phyloP scores from a whole-genome alignment of 192 early-diverging fungal genomes.

The Gamsiella multidivaricata region DNA sequence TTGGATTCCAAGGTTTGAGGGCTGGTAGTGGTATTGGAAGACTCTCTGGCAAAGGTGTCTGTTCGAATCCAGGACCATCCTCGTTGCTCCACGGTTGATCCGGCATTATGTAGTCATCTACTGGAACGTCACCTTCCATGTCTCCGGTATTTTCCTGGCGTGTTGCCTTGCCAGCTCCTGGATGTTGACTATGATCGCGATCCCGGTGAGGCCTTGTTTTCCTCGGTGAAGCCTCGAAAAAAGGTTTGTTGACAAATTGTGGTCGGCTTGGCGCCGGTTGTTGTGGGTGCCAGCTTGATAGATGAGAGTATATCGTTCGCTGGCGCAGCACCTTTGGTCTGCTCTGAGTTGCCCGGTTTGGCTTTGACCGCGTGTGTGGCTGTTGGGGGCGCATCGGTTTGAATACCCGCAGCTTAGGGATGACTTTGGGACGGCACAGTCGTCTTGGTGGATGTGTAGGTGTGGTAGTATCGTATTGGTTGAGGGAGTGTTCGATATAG shows the following conservation, averaged over 20 bases:
- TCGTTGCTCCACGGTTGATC: constrained; percentile 16
- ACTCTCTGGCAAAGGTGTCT: neutral
- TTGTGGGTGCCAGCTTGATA: neutral
- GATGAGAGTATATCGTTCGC: constrained; percentile 6
- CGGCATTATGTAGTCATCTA: neutral
- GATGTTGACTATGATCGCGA: neutral
- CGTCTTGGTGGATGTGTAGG: neutral
- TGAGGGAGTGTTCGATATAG: neutral
- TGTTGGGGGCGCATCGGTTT: neutral
- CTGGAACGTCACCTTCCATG: neutral
- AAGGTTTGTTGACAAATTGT: constrained; percentile 28
- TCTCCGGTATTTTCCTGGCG: neutral
- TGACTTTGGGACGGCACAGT: neutral
- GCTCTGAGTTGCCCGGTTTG: neutral
- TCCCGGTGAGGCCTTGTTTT: neutral
- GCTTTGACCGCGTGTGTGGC: neutral
- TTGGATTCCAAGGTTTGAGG: neutral
- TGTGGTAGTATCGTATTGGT: neutral
- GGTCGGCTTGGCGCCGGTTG: neutral
- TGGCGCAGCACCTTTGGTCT: neutral
- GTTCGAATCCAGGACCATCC: neutral
- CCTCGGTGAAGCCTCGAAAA: neutral
- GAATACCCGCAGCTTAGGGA: neutral
- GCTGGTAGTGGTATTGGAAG: neutral
- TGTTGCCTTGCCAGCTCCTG: neutral